Evolutionary conservation across 805 yeast species (phyloP), one percentile per base, ranked within the genome.

Genomic region (Lipomyces kockii): DNA sequence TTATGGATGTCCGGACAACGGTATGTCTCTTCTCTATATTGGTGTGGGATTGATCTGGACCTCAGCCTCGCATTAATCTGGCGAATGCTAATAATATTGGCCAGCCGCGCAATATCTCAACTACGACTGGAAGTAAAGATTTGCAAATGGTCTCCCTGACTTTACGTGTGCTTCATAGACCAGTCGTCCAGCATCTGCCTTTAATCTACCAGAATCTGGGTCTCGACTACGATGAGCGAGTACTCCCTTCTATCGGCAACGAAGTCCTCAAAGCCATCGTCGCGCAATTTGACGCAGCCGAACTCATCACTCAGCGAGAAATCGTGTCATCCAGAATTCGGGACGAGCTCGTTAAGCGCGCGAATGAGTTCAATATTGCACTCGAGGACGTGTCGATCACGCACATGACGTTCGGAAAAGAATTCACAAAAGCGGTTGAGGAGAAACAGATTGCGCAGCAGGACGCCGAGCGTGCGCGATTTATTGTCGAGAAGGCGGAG

Each of bases 371-470:
- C 82, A 86, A 90, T 80, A 93, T 95, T 77, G 89, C 85, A 77
- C 85, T 95, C 73, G 99, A 95, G 80, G 99, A 95, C 80, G 99
- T 95, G 62, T 91, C 97, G 32, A 95, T 95, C 73, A 95, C 99
- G 17, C 99, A 95, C 80, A 89, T 95, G 91, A 91, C 98, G 0
- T 95, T 95, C 79, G 98, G 99, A 63, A 86, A 85, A 72, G 99
- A 95, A 78, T 95, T 95, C 83, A 95, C 99, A 63, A 93, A 91
- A 80, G 98, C 99, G 43, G 99, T 95, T 68, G 99, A 95, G 82
- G 97, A 91, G 82, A 95, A 95, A 79, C 98, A 95, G 81, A 96
- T 95, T 80, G 99, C 99, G 39, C 99, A 95, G 82, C 99, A 95
- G 81, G 99, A 95, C 78, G 98, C 99, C 29, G 98, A 95, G 83